These are phyloP conservation scores for Carpinus fangiana DNA, from an alignment of 306 rosid species.

Conservation along the genomic window DNA sequence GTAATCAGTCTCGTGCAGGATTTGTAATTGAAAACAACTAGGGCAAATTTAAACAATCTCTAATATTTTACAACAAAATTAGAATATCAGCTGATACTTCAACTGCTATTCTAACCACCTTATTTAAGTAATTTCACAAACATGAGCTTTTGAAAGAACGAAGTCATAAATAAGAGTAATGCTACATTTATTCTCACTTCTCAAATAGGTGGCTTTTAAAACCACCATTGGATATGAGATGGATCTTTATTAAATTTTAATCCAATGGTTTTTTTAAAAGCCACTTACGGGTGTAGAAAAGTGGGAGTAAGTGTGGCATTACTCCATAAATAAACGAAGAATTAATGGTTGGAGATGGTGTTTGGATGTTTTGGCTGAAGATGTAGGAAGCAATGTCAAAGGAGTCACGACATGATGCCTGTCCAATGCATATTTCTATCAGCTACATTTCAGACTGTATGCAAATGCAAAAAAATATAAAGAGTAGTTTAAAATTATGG, in stretches of 20 bases:
- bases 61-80: not conserved
- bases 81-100: not conserved
- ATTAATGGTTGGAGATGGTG: not conserved
- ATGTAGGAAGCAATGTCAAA: not conserved
- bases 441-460: not conserved
- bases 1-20: constrained; percentile 33
- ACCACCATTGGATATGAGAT: no score
- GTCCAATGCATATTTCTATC: not conserved
- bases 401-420: not conserved
- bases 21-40: constrained; percentile 20
- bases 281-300: no score
- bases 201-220: no score
- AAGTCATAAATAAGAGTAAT: not conserved
- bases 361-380: constrained; percentile 2
- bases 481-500: not conserved
- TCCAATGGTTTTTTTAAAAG: no score
- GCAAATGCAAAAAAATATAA: not conserved
- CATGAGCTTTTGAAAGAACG: not conserved
- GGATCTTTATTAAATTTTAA: no score
- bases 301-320: no score
- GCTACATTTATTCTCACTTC: no score
- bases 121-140: not conserved
- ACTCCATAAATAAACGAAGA: not conserved
- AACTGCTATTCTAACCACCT: not conserved
- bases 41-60: constrained; percentile 26